phyloP scores from a whole-genome alignment of 2,329 filamentous ascomycete species.

The Fusarium tjaetaba region DNA sequence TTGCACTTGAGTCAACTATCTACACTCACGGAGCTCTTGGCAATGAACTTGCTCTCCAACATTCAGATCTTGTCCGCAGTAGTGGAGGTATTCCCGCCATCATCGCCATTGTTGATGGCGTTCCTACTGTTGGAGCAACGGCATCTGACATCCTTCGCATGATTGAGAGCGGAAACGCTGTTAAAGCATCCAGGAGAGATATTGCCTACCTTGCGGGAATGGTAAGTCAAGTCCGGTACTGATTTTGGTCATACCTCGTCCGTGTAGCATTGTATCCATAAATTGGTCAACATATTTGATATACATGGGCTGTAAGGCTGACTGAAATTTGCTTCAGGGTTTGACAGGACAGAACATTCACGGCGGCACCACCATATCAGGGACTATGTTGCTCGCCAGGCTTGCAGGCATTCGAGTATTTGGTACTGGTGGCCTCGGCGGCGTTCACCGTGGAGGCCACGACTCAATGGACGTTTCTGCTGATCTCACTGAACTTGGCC shows the following conservation, averaged over 20 bases:
- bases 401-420: constrained; percentile 91
- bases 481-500: constrained; percentile 91
- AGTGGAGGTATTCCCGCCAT: constrained; percentile 90
- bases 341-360: constrained; percentile 69
- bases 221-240: constrained; percentile 57
- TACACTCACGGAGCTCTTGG: constrained; percentile 94
- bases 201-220: constrained; percentile 82
- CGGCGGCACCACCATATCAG: constrained; percentile 92
- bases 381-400: constrained; percentile 89
- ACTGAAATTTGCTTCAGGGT: constrained; percentile 23
- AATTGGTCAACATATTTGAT: no score
- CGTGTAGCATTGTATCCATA: background rate
- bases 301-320: background rate
- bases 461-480: constrained; percentile 92
- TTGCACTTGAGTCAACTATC: constrained; percentile 94
- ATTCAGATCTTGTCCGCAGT: constrained; percentile 83
- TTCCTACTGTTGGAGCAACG: constrained; percentile 81
- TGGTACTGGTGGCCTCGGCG: constrained; percentile 92
- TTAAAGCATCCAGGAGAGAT: constrained; percentile 89
- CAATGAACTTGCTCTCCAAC: constrained; percentile 76
- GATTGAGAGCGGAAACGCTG: constrained; percentile 72
- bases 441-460: constrained; percentile 90
- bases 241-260: background rate
- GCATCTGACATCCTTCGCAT: constrained; percentile 79
- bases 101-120: constrained; percentile 85